Percentiles rank a stretch among this genome's conserved stretches.
Conservation (phyloP, 129 eudicot genomes). For the Solidago caesia region DNA sequence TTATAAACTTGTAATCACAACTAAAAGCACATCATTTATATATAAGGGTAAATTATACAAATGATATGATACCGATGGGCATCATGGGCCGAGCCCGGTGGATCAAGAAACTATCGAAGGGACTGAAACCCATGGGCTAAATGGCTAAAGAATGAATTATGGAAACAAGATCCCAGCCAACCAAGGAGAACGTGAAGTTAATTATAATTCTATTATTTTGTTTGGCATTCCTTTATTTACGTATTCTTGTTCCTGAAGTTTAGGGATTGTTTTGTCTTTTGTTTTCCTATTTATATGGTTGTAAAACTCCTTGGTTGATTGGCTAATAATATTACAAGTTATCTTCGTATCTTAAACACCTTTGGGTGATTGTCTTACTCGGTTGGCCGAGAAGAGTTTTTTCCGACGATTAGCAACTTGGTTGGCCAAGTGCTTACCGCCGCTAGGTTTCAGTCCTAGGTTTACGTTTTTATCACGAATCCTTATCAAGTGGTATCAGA, state of each 20-base stretch:
- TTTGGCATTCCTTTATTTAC: not conserved
- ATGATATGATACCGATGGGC: constrained; percentile 1
- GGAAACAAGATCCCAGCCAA: not conserved
- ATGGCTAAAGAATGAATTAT: not conserved
- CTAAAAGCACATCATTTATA: too few species aligned
- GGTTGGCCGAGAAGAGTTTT: not conserved
- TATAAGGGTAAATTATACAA: too few species aligned
- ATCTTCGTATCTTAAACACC: not conserved
- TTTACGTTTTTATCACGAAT: not conserved
- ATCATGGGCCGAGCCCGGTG: not conserved
- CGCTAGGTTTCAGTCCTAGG: constrained; percentile 8
- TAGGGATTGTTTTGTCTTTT: not conserved
- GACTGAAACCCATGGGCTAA: not conserved
- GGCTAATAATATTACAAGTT: not conserved
- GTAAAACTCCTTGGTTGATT: not conserved
- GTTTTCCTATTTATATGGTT: not conserved
- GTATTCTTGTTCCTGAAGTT: not conserved
- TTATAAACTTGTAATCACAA: too few species aligned
- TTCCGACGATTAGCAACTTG: constrained; percentile 3
- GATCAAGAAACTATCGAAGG: not conserved
- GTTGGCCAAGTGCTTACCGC: constrained; percentile 11
- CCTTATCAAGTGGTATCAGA: not conserved
- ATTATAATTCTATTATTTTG: not conserved
- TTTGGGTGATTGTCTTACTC: not conserved
- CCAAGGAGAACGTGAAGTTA: not conserved